Evolutionary conservation across 2,329 filamentous ascomycete genomes (phyloP), one percentile per base, ranked within the genome.

Genomic region (Aspergillus brunneoviolaceus): DNA sequence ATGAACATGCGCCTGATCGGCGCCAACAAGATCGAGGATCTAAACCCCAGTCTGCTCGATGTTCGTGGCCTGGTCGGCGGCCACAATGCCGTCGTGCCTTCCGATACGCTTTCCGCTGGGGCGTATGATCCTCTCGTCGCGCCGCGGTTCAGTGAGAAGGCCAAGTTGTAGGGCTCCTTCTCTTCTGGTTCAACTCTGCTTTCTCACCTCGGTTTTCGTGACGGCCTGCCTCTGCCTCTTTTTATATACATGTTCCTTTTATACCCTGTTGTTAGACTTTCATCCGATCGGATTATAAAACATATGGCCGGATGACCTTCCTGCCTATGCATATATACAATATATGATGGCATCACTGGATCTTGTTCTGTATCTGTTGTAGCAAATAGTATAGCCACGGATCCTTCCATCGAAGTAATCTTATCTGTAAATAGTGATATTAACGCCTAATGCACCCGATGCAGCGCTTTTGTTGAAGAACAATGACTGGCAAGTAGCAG

Each of bases 1-100:
- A 98, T 98, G 94, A 95, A 94, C 72, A 98, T 99, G 95, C 87
- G 95, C 6, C 80, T 99, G 64, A 92, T 99, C 67, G 95, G 95
- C 10, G 90, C 87, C 60, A 85, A 83, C 21, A 87, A 79, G 61
- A 76, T 99, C 33, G 86, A 87, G 39, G 87, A 99, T 67, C 79
- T 99, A 63, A 91, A 90, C 63, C 89, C 93, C 0, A 87, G 87
- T 27, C 79, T 99, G 75, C 76, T 99, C 21, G 95, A 99, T 73
- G 85, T 86, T 0, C 81, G 89, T 62, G 91, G 89, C 2, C 73
- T 97, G 67, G 54, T 73, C 16, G 82, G 79, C 64, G 80, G 82
- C 64, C 88, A 90, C 69, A 80, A 78, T 12, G 82, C 84, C 2
- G 69, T 74, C 47, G 84, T 88, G 39, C 87, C 88, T 11, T 71